phyloP scores from a whole-genome alignment of 495 filamentous ascomycete genomes.

The Emericellopsis terricola region DNA sequence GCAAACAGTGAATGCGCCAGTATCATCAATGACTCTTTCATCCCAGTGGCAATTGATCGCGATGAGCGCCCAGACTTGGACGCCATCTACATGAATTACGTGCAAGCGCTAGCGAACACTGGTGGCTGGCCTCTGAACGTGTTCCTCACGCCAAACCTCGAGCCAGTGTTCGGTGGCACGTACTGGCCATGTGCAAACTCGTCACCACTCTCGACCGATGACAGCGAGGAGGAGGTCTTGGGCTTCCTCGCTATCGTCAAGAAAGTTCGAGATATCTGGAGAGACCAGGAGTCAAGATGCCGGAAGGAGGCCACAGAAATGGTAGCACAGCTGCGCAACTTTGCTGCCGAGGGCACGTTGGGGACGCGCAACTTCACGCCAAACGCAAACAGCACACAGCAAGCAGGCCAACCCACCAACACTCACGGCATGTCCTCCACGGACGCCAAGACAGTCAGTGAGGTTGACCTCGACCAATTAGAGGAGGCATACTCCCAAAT shows the following conservation, averaged over 20 bases:
- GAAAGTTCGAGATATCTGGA: slow-evolving; percentile 69
- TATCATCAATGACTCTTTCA: slow-evolving; percentile 72
- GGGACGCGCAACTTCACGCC: slow-evolving; percentile 15
- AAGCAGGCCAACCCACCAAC: neutral
- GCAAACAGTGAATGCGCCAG: slow-evolving; percentile 62
- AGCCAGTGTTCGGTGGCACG: slow-evolving; percentile 90
- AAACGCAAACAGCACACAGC: slow-evolving; percentile 3
- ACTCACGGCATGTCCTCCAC: slow-evolving; percentile 14
- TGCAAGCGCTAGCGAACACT: slow-evolving; percentile 79
- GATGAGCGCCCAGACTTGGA: slow-evolving; percentile 94
- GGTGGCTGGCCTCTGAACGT: slow-evolving; percentile 96
- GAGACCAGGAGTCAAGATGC: slow-evolving; percentile 64
- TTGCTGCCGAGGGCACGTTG: slow-evolving; percentile 72
- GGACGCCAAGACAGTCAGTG: slow-evolving; percentile 12
- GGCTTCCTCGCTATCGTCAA: slow-evolving; percentile 67
- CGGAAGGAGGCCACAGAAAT: slow-evolving; percentile 68
- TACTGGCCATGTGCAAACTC: slow-evolving; percentile 66
- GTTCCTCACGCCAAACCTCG: slow-evolving; percentile 81
- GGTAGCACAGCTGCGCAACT: slow-evolving; percentile 59
- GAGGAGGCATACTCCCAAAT: slow-evolving; percentile 82
- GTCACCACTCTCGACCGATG: slow-evolving; percentile 10
- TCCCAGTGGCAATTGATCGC: slow-evolving; percentile 85
- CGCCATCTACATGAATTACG: slow-evolving; percentile 96
- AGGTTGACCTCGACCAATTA: slow-evolving; percentile 74
- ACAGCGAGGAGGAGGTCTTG: slow-evolving; percentile 30